phyloP scores from a whole-genome alignment of 495 filamentous ascomycete genomes.

The Lasiosphaeris hirsuta region DNA sequence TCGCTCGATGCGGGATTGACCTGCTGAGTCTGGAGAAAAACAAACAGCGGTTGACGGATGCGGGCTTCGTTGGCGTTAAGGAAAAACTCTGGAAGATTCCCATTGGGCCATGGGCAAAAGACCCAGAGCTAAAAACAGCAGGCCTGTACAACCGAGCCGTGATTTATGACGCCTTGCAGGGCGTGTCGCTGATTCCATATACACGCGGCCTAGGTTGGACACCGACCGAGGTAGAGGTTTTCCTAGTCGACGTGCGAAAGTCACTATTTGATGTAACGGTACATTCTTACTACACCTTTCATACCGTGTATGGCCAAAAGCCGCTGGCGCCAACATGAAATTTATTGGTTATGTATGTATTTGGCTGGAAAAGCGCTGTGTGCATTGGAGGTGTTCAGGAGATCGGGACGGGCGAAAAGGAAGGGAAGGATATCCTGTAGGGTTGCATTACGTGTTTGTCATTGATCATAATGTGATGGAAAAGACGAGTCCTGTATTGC shows the following conservation, averaged over 20 bases:
- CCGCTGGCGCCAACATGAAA: neutral
- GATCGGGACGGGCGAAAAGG: too few species aligned
- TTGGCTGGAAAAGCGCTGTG: too few species aligned
- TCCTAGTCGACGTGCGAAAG: conserved; percentile 53
- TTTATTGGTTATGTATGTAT: too few species aligned
- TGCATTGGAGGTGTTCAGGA: too few species aligned
- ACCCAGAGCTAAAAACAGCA: conserved; percentile 49
- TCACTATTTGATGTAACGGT: conserved; percentile 44
- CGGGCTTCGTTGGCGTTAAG: conserved; percentile 61
- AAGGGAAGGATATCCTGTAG: too few species aligned
- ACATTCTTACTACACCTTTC: conserved; percentile 16
- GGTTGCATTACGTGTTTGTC: too few species aligned
- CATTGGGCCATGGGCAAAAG: conserved; percentile 54
- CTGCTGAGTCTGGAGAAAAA: conserved; percentile 47
- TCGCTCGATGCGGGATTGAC: conserved; percentile 34
- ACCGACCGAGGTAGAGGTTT: conserved; percentile 51
- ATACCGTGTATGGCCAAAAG: neutral
- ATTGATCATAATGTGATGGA: too few species aligned
- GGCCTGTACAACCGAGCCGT: conserved; percentile 43
- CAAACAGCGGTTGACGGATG: conserved; percentile 45
- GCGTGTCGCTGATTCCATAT: conserved; percentile 44
- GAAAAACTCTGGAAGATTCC: conserved; percentile 52
- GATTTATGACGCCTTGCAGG: conserved; percentile 42
- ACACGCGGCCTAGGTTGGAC: conserved; percentile 56
- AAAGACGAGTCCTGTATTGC: too few species aligned